Evolutionary conservation across 192 early-diverging fungal species (phyloP).

Genomic region (Coemansia sp.): DNA sequence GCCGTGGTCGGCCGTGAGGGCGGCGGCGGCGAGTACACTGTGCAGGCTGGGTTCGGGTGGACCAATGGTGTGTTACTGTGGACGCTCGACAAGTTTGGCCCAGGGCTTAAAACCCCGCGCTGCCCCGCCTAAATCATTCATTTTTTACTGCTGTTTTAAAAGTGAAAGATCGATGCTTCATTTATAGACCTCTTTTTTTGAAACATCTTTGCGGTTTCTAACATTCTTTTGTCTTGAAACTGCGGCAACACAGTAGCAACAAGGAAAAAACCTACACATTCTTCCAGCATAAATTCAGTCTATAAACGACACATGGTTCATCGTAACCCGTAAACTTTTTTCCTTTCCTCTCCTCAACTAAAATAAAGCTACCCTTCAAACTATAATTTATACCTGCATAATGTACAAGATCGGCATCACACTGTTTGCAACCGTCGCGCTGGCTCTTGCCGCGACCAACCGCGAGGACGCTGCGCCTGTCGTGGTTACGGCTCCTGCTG

Average conservation of each 20-base stretch:
- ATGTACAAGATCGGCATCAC: constrained; percentile 31
- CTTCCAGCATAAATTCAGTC: too few relatives aligned
- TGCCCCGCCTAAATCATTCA: constrained; percentile 14
- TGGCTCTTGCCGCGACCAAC: constrained; percentile 16
- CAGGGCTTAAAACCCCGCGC: constrained; percentile 13
- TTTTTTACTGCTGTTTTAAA: too few relatives aligned
- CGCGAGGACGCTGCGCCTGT: constrained; percentile 10
- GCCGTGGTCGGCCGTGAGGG: too few relatives aligned
- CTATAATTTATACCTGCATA: not conserved
- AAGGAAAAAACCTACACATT: too few relatives aligned
- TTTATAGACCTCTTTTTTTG: too few relatives aligned
- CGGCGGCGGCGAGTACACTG: constrained; percentile 66
- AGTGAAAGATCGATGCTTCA: not conserved
- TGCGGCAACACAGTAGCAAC: too few relatives aligned
- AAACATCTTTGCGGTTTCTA: too few relatives aligned
- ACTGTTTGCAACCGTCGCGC: constrained; percentile 17
- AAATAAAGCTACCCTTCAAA: not conserved
- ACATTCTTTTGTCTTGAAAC: too few relatives aligned
- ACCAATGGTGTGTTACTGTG: constrained; percentile 72
- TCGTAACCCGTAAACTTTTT: too few relatives aligned
- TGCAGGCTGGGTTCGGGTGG: constrained; percentile 77
- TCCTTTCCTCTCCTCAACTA: not conserved
- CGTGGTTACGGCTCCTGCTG: constrained; percentile 8
- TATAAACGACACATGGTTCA: too few relatives aligned
- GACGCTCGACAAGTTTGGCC: constrained; percentile 55